Percentiles rank a stretch among this genome's conserved stretches.
Conservation (phyloP, 768 basidiomycete genomes). For the Podaxis sp. region DNA sequence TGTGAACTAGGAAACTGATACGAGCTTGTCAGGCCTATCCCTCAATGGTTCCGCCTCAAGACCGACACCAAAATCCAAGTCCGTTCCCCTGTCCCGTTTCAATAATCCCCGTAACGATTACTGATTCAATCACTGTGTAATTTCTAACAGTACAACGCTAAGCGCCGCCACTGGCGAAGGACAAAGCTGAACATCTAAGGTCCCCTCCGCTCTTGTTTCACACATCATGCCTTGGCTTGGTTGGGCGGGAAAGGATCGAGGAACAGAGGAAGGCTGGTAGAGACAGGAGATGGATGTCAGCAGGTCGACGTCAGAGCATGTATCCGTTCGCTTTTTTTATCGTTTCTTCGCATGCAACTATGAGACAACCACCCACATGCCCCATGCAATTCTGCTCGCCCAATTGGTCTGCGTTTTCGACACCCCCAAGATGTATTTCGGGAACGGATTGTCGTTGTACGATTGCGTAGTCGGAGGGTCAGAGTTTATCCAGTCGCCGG, state of each 20-base stretch:
- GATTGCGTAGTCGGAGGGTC: too few species aligned
- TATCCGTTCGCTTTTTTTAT: constrained; percentile 10
- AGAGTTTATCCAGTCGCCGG: too few species aligned
- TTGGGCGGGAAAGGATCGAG: background rate
- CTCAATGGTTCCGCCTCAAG: constrained; percentile 99
- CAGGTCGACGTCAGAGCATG: background rate
- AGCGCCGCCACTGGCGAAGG: constrained; percentile 98
- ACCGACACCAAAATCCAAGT: constrained; percentile 94
- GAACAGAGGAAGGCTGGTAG: background rate
- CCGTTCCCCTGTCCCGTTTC: constrained; percentile 22
- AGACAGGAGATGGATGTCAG: constrained; percentile 10
- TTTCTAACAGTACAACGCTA: constrained; percentile 75
- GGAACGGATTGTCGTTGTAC: too few species aligned
- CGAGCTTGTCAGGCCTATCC: constrained; percentile 72
- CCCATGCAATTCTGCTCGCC: background rate
- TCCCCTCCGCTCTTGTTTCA: background rate
- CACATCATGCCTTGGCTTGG: background rate
- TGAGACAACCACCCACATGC: constrained; percentile 6
- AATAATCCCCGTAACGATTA: background rate
- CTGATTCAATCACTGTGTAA: constrained; percentile 15
- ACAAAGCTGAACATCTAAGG: constrained; percentile 95
- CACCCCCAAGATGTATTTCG: background rate
- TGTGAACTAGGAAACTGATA: background rate
- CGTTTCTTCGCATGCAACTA: constrained; percentile 12
- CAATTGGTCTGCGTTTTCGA: background rate